Evolutionary conservation across 345 rosid species (phyloP).

Genomic region (Ceriops zippeliana): DNA sequence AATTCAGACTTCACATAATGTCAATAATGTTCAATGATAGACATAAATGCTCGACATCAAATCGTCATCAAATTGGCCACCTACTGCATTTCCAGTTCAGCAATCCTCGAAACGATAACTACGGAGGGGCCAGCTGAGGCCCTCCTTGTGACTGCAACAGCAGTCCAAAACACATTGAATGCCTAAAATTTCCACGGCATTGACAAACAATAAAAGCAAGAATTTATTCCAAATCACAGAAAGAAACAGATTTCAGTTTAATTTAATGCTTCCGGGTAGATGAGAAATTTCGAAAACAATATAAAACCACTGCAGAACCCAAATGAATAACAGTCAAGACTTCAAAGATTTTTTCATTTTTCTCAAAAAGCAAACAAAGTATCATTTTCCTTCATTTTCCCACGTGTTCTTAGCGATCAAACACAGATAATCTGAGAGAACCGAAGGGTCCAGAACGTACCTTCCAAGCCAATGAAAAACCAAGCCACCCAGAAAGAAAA

Average conservation of each 20-base stretch:
- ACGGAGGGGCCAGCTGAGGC: not conserved
- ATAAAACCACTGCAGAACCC: no score
- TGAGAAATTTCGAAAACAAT: no score
- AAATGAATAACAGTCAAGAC: no score
- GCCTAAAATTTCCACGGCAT: not conserved
- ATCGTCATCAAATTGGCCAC: no score
- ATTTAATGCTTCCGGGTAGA: no score
- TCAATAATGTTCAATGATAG: no score
- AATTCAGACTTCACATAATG: no score
- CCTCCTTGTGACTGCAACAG: not conserved
- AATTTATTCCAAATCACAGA: not conserved
- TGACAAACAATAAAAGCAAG: not conserved
- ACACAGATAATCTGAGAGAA: not conserved
- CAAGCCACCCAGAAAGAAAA: slow-evolving; percentile 44
- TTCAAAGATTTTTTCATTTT: no score
- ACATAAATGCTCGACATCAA: no score
- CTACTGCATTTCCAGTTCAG: not conserved
- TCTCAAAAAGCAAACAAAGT: no score
- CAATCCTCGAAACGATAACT: not conserved
- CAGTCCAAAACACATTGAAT: not conserved
- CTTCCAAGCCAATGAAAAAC: slow-evolving; percentile 62
- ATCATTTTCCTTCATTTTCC: not conserved
- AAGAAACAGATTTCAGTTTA: no score
- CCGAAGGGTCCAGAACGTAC: slow-evolving; percentile 20
- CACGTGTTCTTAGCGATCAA: not conserved